A percentile compares a stretch with the other conserved stretches of the same genome.
phyloP scores from a whole-genome alignment of 345 rosid genomes.

The Euclidium syriacum region DNA sequence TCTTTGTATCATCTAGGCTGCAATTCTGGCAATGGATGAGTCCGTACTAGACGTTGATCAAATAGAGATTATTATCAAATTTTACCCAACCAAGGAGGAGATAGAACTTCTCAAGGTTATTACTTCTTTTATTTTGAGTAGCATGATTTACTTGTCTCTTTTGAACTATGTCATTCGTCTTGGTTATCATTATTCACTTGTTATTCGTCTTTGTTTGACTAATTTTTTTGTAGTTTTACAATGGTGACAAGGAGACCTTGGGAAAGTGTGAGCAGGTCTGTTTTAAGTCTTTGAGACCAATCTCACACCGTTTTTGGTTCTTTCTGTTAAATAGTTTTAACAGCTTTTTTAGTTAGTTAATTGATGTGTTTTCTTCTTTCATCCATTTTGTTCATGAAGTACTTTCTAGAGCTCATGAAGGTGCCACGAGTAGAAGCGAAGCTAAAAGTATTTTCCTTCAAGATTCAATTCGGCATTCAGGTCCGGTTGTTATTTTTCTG shows the following conservation, averaged over 20 bases:
- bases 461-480: conserved; percentile 90
- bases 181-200: conserved; percentile 7
- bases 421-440: conserved; percentile 98
- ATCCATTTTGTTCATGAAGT: conserved; percentile 40
- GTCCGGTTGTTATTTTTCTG: conserved; percentile 44
- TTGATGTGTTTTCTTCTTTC: conserved; percentile 17
- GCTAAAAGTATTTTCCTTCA: conserved; percentile 92
- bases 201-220: conserved; percentile 15
- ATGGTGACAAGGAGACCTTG: conserved; percentile 71
- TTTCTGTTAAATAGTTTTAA: background rate
- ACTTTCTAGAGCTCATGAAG: conserved; percentile 91
- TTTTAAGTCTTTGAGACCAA: conserved; percentile 2
- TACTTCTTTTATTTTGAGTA: conserved; percentile 22
- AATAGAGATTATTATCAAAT: conserved; percentile 95
- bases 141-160: no score
- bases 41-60: conserved; percentile 89
- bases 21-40: conserved; percentile 95
- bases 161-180: no score
- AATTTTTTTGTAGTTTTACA: conserved; percentile 49
- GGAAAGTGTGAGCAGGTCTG: conserved; percentile 99
- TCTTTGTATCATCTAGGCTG: conserved; percentile 55
- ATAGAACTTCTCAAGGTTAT: conserved; percentile 94
- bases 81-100: conserved; percentile 98
- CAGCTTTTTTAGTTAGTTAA: background rate
- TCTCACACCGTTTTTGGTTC: conserved; percentile 6